Base-by-base conservation (phyloP, 2,329 filamentous ascomycete species). In the Neoscytalidium dimidiatum region DNA sequence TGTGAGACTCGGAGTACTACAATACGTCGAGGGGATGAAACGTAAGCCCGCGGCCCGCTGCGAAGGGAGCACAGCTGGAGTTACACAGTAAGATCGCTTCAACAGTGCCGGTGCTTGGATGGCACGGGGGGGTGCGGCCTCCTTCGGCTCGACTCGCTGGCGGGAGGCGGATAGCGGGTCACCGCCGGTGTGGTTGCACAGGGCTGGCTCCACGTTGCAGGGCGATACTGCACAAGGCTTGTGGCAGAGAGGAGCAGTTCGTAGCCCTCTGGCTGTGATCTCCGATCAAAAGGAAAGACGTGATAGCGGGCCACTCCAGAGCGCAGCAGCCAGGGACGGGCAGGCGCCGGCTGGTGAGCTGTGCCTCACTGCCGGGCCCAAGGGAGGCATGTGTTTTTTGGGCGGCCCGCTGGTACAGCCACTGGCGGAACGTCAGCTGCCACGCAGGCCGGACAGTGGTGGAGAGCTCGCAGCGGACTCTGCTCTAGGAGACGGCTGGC, bases 151-250 rank as follows among this genome's bases (percentile, higher is more conserved):
- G 35, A 49, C 43, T 63, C 60, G 60, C 44, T 43, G n/a, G 33
- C 60, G 60, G 53, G 53, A 38, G 26, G 38, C 44, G 44, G 58
- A 38, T 29, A 23, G 44, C 41, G 46, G 58, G 43, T 49, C 41
- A 28, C 19, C 19, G 58, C 17, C 21, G 60, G 61, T 63, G 61
- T 63, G 48, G 61, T 49, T 14, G 33, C 61, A 63, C 61, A 23
- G 21, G 46, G 46, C 5, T 53, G 60, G 61, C 61, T 53, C 61
- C 61, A 63, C 61, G 61, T 63, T 63, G 61, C 61, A 63, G 61
- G 43, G 58, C 57, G 57, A 61, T 61, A 61, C 57, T 48, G 52
- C 52, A 56, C 29, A 56, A 26, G 33, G 51, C 51, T 38, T 29
- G n/a, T n/a, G n/a, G 51, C 29, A 31, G 26, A 26, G 46, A 23